Conservation (phyloP, 768 basidiomycete genomes). For the Amyloporia xantha region DNA sequence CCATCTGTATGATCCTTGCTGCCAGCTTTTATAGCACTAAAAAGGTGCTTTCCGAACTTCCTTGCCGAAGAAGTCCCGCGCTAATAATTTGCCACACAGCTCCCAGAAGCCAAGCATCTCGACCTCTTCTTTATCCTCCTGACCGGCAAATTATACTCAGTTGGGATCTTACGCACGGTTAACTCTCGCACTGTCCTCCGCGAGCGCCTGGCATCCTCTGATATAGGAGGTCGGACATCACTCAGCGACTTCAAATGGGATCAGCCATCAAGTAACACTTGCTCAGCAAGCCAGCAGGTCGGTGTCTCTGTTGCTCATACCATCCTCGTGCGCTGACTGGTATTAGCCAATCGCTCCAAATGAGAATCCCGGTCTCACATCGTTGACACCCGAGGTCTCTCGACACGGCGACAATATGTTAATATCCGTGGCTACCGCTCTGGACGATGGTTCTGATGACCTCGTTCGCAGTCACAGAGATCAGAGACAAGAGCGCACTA, state of each 20-base stretch:
- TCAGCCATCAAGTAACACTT: neutral
- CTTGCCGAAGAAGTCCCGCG: neutral
- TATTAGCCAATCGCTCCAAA: neutral
- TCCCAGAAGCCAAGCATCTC: slow-evolving; percentile 8
- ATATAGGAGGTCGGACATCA: slow-evolving; percentile 33
- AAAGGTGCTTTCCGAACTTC: neutral
- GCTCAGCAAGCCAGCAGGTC: neutral
- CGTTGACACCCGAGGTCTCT: neutral
- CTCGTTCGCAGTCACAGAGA: neutral
- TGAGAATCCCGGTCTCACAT: neutral
- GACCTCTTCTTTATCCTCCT: slow-evolving; percentile 40
- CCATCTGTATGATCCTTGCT: slow-evolving; percentile 26
- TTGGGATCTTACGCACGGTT: slow-evolving; percentile 23
- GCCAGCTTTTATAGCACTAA: slow-evolving; percentile 19
- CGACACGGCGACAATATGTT: neutral
- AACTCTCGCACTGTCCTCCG: slow-evolving; percentile 25
- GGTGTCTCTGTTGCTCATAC: neutral
- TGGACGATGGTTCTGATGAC: neutral
- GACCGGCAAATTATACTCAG: slow-evolving; percentile 41
- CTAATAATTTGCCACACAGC: neutral
- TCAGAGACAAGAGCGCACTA: neutral
- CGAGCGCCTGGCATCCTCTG: slow-evolving; percentile 30
- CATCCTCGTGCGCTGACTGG: neutral
- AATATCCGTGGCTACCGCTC: neutral
- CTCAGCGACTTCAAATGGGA: slow-evolving; percentile 33